Percentiles rank a stretch among this genome's conserved stretches.
Conservation (phyloP, 257 asterid species). For the Petrea volubilis region DNA sequence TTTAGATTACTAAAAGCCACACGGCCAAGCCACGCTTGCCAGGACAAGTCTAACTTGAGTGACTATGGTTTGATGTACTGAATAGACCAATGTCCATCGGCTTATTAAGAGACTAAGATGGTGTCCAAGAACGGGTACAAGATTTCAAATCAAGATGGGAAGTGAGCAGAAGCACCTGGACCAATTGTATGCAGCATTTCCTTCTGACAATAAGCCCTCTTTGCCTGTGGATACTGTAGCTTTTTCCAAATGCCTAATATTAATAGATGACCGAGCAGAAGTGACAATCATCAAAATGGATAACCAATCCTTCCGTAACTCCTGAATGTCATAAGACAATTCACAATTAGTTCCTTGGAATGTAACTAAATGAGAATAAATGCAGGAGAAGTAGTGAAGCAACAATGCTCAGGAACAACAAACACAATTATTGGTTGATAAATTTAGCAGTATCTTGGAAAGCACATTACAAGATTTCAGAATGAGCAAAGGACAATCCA, state of each 20-base stretch:
- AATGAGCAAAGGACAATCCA: background rate
- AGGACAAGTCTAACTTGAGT: background rate
- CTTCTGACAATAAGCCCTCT: conserved; percentile 96
- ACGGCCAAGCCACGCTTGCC: conserved; percentile 3
- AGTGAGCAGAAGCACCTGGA: conserved; percentile 64
- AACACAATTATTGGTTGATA: conserved; percentile 15
- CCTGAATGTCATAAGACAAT: conserved; percentile 51
- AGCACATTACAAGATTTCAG: conserved; percentile 3
- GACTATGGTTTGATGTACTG: background rate
- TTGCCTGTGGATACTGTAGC: conserved; percentile 99
- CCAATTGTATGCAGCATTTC: conserved; percentile 98
- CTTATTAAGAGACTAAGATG: conserved; percentile 10
- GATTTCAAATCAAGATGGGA: conserved; percentile 14
- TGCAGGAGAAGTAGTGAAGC: conserved; percentile 23
- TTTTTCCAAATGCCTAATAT: conserved; percentile 94
- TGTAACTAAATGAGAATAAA: background rate
- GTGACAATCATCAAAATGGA: conserved; percentile 93
- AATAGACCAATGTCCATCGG: conserved; percentile 6
- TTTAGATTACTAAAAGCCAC: conserved; percentile 15
- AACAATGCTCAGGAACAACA: conserved; percentile 9
- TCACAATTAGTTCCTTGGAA: background rate
- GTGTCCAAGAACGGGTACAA: conserved; percentile 10
- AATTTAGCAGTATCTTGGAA: conserved; percentile 11
- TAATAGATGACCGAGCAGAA: conserved; percentile 96
- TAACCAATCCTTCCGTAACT: conserved; percentile 89